phyloP scores from a whole-genome alignment of 495 filamentous ascomycete species.

The Hypoxylon perforatum region DNA sequence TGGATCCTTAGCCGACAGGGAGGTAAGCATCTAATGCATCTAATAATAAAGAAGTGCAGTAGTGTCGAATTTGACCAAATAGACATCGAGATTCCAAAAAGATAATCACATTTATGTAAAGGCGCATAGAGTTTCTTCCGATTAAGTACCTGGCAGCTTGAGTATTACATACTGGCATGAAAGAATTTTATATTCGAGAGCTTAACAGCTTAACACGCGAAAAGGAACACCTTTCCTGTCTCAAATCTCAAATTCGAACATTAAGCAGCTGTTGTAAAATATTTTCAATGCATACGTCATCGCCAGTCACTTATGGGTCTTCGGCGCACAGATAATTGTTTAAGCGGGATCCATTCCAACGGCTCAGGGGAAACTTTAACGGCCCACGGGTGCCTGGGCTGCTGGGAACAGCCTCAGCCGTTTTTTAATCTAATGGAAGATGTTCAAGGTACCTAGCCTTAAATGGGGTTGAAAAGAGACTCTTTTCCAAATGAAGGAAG shows the following conservation, averaged over 20 bases:
- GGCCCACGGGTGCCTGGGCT: neutral
- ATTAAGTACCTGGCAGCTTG: too few relatives aligned
- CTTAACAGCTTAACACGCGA: too few relatives aligned
- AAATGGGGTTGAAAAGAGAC: constrained; percentile 16
- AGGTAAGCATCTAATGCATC: constrained; percentile 22
- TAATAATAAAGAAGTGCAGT: constrained; percentile 20
- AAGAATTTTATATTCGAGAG: neutral
- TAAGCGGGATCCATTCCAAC: constrained; percentile 15
- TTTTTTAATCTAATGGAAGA: constrained; percentile 6
- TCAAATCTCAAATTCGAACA: neutral
- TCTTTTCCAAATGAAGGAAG: constrained; percentile 20
- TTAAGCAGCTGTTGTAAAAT: neutral
- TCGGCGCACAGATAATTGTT: constrained; percentile 14
- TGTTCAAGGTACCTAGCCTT: constrained; percentile 9
- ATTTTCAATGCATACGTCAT: constrained; percentile 33
- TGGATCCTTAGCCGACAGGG: constrained; percentile 27
- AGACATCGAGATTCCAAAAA: neutral
- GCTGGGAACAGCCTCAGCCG: constrained; percentile 18
- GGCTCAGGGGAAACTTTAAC: constrained; percentile 25
- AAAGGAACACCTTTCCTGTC: too few relatives aligned
- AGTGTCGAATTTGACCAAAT: neutral
- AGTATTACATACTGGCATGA: neutral
- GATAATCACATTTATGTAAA: neutral
- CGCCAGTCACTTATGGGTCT: neutral
- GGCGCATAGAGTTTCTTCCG: too few relatives aligned